phyloP scores from a whole-genome alignment of 1,139 yeast species.

The Debaryomyces udenii region DNA sequence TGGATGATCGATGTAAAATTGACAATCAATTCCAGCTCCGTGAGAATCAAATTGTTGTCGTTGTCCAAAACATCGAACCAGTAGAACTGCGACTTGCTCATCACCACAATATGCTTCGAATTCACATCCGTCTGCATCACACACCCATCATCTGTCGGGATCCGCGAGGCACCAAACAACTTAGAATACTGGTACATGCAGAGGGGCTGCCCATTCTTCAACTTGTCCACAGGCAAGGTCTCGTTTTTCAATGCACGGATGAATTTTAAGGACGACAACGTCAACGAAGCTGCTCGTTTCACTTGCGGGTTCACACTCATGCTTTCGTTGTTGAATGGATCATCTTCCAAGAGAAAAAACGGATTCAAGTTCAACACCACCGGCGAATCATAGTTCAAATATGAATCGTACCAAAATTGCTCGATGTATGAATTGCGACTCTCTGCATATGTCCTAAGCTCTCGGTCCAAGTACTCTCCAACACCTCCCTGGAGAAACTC shows the following conservation, averaged over 20 bases:
- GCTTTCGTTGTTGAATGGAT: slow-evolving; percentile 74
- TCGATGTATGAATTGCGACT: slow-evolving; percentile 79
- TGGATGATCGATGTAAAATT: slow-evolving; percentile 75
- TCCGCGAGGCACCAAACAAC: slow-evolving; percentile 82
- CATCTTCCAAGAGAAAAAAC: slow-evolving; percentile 84
- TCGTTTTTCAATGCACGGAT: slow-evolving; percentile 76
- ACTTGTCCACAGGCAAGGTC: slow-evolving; percentile 71
- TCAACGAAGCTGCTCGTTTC: slow-evolving; percentile 80
- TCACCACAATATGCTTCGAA: slow-evolving; percentile 80
- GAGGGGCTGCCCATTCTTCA: slow-evolving; percentile 65
- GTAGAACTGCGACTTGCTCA: slow-evolving; percentile 84
- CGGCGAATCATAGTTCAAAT: slow-evolving; percentile 82
- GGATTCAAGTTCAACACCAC: slow-evolving; percentile 89
- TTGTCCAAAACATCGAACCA: slow-evolving; percentile 91
- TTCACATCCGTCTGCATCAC: slow-evolving; percentile 78
- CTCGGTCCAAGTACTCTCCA: slow-evolving; percentile 65
- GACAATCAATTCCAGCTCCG: slow-evolving; percentile 73
- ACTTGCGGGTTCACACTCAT: slow-evolving; percentile 64
- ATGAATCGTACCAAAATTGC: slow-evolving; percentile 92
- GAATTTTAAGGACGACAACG: slow-evolving; percentile 75
- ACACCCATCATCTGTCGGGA: slow-evolving; percentile 79
- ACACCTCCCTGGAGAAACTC: slow-evolving; percentile 55
- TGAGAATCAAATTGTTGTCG: slow-evolving; percentile 65
- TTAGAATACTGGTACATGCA: slow-evolving; percentile 91
- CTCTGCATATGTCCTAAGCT: slow-evolving; percentile 63